Conservation (phyloP, 805 yeast genomes). For the Myxozyma udenii region DNA sequence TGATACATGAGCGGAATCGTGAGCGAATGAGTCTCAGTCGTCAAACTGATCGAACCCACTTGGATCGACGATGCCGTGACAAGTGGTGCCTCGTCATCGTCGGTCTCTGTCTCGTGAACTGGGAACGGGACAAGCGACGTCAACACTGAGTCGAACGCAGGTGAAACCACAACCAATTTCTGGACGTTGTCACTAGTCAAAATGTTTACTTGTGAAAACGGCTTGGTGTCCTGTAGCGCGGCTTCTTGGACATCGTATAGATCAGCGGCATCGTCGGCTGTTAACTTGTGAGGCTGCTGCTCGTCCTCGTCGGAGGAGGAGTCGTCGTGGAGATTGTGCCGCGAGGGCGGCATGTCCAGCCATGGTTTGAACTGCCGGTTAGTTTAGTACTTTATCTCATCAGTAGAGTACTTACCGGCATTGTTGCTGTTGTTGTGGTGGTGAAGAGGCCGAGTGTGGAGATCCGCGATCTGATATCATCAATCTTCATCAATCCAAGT, state of each 20-base stretch:
- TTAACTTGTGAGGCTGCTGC: no score
- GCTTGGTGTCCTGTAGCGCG: constrained; percentile 5
- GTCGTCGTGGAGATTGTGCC: constrained; percentile 46
- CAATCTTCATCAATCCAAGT: no score
- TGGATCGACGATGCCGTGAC: constrained; percentile 6
- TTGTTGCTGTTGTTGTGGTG: neutral
- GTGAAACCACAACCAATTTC: constrained; percentile 12
- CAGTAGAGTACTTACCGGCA: neutral
- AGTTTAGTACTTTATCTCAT: neutral
- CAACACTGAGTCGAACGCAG: constrained; percentile 12
- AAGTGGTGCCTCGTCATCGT: neutral
- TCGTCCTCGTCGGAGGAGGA: constrained; percentile 30
- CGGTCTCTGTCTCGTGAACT: neutral
- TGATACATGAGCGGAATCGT: constrained; percentile 1
- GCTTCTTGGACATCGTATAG: neutral
- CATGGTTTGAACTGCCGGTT: constrained; percentile 46
- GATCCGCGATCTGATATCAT: no score
- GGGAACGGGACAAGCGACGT: neutral
- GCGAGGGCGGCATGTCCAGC: constrained; percentile 42
- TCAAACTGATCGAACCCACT: constrained; percentile 14
- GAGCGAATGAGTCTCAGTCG: neutral
- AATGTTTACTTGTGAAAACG: constrained; percentile 1
- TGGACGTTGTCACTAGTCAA: neutral
- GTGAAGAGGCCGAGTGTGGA: no score
- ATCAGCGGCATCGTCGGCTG: constrained; percentile 1